Conservation (phyloP, 768 basidiomycete genomes). For the Pisolithus tinctorius region DNA sequence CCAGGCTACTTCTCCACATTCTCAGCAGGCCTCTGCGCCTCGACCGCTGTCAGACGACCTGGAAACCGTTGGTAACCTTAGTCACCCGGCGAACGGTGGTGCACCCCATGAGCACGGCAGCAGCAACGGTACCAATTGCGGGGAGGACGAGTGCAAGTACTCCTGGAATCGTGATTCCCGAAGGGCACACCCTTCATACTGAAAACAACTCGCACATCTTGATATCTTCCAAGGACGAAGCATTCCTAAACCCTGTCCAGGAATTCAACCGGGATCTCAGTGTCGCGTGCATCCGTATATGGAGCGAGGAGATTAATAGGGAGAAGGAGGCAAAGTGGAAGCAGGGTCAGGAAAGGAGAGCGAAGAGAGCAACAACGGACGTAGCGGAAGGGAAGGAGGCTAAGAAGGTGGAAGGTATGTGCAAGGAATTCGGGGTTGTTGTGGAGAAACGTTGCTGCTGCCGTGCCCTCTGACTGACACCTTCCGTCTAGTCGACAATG, state of each 20-base stretch:
- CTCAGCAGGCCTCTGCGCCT: constrained; percentile 26
- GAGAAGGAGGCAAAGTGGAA: constrained; percentile 59
- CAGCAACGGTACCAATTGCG: not conserved
- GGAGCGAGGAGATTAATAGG: constrained; percentile 69
- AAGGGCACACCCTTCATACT: constrained; percentile 71
- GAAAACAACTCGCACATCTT: constrained; percentile 81
- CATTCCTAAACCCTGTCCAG: constrained; percentile 95
- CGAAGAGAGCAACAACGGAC: constrained; percentile 20
- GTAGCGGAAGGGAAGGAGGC: constrained; percentile 15
- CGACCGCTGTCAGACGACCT: not conserved
- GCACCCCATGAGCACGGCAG: not conserved
- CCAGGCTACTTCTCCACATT: constrained; percentile 4
- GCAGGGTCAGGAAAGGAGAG: constrained; percentile 43
- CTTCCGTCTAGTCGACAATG: not conserved
- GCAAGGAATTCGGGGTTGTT: not conserved
- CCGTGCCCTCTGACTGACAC: not conserved
- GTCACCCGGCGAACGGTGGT: not conserved
- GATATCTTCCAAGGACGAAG: constrained; percentile 61
- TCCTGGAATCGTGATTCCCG: constrained; percentile 43
- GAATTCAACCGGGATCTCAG: constrained; percentile 96
- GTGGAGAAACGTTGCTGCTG: not conserved
- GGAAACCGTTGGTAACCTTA: not conserved
- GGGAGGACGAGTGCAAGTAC: not conserved
- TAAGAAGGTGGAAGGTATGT: constrained; percentile 42
- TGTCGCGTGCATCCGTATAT: constrained; percentile 83